Conservation (phyloP, 805 yeast species). For the Wickerhamomyces chaumierensis region DNA sequence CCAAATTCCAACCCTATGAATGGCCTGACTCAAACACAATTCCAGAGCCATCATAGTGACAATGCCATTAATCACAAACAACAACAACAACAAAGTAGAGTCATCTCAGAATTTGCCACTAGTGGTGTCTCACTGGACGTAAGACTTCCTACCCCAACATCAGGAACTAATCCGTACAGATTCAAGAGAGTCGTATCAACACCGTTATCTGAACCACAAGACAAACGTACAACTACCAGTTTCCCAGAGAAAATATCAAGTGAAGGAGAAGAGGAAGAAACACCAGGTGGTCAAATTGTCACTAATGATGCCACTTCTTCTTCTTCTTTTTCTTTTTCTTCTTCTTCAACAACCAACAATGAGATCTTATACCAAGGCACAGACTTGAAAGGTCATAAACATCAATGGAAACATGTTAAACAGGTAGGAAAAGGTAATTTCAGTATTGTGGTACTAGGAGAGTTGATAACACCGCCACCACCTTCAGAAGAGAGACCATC, state of each 20-base stretch:
- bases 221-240: too few relatives aligned
- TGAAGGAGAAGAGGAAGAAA: too few relatives aligned
- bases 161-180: slow-evolving; percentile 1
- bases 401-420: slow-evolving; percentile 23
- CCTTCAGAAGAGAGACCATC: too few relatives aligned
- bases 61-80: not conserved
- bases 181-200: slow-evolving; percentile 12
- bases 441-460: slow-evolving; percentile 48
- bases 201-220: slow-evolving; percentile 7
- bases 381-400: slow-evolving; percentile 7
- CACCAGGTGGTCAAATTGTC: not conserved
- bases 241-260: too few relatives aligned
- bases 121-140: slow-evolving; percentile 13
- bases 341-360: too few relatives aligned
- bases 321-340: not conserved
- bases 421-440: slow-evolving; percentile 60
- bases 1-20: slow-evolving; percentile 1
- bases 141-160: slow-evolving; percentile 1
- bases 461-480: too few relatives aligned
- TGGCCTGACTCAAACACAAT: too few relatives aligned
- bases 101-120: slow-evolving; percentile 25
- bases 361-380: slow-evolving; percentile 7
- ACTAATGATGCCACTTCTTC: not conserved
- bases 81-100: slow-evolving; percentile 12
- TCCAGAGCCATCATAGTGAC: too few relatives aligned